Evolutionary conservation across 106 monocot genomes (phyloP), one percentile per base, ranked within the genome.

Genomic region (Dendrobium chrysotoxum): DNA sequence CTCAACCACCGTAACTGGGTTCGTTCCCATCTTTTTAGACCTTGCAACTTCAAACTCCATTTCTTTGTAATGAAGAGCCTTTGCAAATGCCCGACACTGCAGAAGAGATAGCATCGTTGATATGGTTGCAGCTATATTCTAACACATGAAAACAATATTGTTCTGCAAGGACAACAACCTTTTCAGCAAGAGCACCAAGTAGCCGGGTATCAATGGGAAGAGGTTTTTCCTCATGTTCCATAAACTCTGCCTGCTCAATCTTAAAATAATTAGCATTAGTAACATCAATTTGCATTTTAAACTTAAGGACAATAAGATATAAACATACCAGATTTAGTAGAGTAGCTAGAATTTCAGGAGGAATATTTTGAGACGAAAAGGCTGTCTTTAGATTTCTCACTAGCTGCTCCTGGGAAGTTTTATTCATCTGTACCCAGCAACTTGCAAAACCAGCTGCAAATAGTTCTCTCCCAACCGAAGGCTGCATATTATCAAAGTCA

Each of bases 181-280:
- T 95, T 79, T 99, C 95, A 79, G 99, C 95, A 87, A 99, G 95
- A 76, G 95, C 93, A 86, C 99, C 99, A 87, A 99, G 95, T 23
- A 99, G 85, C n/a, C 99, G 82, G 16, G 95, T 99, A 85, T 99
- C 99, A 42, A 99, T 99, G n/a, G 99, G 99, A 91, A 99, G 99
- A 39, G 91, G 99, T 83, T 99, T 99, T 77, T 99, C 99, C 80
- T 99, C 87, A 81, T 93, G 95, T 80, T 99, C 99, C 99, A 99
- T 99, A 89, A 99, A 99, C 82, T 99, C 99, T 75, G 99, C 99
- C 99, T 99, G 88, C 61, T 76, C 35, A 83, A 73, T 46, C 55
- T 78, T 50, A 79, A 40, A 28, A 72, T 3, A 79, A 76, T 74
- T 66, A 78, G 31, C 38, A 79, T 42, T 54, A 4, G 45, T 20